Conservation (phyloP, 1,284 basidiomycete species). For the Ceratobasidium theobromae region DNA sequence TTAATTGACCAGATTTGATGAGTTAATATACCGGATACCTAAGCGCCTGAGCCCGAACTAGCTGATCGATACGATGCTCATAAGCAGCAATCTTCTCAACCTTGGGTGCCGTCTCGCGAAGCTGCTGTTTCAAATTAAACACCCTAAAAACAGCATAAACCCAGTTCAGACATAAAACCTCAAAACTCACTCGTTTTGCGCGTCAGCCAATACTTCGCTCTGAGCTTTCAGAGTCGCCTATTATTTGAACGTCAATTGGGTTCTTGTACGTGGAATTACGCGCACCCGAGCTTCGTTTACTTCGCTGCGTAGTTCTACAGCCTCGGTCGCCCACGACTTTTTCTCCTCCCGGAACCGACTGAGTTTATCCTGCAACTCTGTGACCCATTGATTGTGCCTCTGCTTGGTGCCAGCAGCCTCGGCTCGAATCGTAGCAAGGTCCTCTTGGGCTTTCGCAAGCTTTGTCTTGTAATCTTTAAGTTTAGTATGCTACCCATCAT, state of each 20-base stretch:
- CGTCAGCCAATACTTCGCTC: constrained; percentile 32
- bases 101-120: constrained; percentile 34
- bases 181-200: constrained; percentile 33
- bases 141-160: background rate
- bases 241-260: background rate
- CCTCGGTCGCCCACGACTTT: constrained; percentile 34
- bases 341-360: constrained; percentile 35
- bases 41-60: constrained; percentile 29
- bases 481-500: constrained; percentile 30
- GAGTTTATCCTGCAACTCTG: constrained; percentile 32
- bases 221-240: constrained; percentile 34
- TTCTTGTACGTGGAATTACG: background rate
- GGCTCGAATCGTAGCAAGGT: constrained; percentile 30
- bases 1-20: background rate
- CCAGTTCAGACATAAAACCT: background rate
- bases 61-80: constrained; percentile 34
- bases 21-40: constrained; percentile 28
- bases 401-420: constrained; percentile 28
- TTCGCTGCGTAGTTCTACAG: constrained; percentile 35
- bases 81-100: constrained; percentile 33
- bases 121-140: constrained; percentile 32
- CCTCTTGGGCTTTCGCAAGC: constrained; percentile 32
- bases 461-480: constrained; percentile 33
- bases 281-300: constrained; percentile 35
- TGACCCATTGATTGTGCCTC: constrained; percentile 33